Evolutionary conservation across 306 rosid species (phyloP).

Genomic region (Ormosia emarginata): DNA sequence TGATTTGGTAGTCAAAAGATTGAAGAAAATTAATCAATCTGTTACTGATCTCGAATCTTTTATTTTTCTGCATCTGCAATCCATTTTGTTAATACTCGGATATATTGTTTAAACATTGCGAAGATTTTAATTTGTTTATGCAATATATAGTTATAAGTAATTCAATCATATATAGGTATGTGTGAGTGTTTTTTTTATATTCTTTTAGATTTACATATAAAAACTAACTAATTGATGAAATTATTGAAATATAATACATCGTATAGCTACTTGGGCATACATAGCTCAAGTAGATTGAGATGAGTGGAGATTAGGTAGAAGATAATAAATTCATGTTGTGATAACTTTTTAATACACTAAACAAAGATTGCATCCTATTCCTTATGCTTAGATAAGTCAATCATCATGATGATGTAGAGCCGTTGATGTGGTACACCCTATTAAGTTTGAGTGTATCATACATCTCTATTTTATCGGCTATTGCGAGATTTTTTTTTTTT

Average conservation of each 20-base stretch:
- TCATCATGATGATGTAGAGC: no score
- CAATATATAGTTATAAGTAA: neutral
- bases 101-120: neutral
- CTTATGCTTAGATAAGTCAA: neutral
- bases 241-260: neutral
- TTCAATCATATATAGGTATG: neutral
- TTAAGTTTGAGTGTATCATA: no score
- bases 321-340: neutral
- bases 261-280: neutral
- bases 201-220: neutral
- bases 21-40: neutral
- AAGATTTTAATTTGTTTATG: neutral
- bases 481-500: no score
- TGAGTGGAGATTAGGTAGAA: neutral
- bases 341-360: neutral
- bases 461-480: no score
- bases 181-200: neutral
- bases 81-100: neutral
- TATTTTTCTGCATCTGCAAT: neutral
- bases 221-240: neutral
- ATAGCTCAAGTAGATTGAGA: neutral
- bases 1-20: neutral
- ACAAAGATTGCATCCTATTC: neutral
- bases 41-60: neutral
- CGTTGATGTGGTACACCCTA: no score